Evolutionary conservation across 2,329 filamentous ascomycete species (phyloP), one percentile per base, ranked within the genome.

Genomic region (Fusarium albosuccineum): DNA sequence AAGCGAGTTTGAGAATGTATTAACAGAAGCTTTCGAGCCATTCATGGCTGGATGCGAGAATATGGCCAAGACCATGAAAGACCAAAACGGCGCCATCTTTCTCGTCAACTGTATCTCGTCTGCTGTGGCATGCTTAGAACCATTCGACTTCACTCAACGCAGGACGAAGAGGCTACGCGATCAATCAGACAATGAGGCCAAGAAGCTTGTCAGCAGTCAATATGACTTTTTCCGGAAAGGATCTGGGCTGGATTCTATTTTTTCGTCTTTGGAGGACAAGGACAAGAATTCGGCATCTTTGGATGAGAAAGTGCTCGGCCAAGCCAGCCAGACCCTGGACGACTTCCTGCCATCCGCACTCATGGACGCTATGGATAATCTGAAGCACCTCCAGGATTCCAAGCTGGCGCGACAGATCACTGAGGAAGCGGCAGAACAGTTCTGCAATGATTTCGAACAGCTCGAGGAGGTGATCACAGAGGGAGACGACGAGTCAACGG

Each of bases 321-420:
- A 83, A 50, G 89, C 91, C 3, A 92, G 92, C 71, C 92, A 94
- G 72, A 86, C 85, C 40, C 83, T 99, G 7, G 96, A 99, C 74
- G 90, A 93, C 63, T 99, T 98, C 80, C 82, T 99, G 26, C 94
- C 96, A 0, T 97, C 93, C 1, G 96, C 95, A 3, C 85, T 97
- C 30, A 95, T 97, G 84, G 96, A 99, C 76, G 94, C 94, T 3
- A 89, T 92, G 71, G 92, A 96, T 51, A 92, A 93, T 62, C 79
- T 98, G 27, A 91, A 90, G 67, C 83, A 87, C 41, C 80, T 99
- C 2, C 89, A 91, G 64, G 92, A 92, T 72, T 87, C 91, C 1
- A 85, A 84, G 10, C 81, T 97, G 59, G 91, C 91, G 13, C 87
- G 92, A 48, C 84, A 89, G 46, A 87, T 97, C 49, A 96, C 93